These are phyloP conservation scores for Yarrowia osloensis DNA, from an alignment of 805 yeast genomes.

Conservation along the genomic window DNA sequence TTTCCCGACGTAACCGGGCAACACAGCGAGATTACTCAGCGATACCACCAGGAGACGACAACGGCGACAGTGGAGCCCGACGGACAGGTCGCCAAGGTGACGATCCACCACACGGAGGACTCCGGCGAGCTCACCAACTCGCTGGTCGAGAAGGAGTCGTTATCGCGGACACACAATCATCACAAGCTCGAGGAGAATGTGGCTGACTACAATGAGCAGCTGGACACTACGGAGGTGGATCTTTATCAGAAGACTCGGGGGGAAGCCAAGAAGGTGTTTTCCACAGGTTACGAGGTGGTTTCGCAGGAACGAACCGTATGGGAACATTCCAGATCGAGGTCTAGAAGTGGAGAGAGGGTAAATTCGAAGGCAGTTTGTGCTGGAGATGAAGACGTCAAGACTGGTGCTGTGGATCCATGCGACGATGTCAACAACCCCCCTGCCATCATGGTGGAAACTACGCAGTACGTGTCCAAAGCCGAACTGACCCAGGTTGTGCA, in stretches of 20 bases:
- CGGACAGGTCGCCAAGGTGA: constrained; percentile 16
- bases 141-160: not conserved
- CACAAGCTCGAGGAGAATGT: not conserved
- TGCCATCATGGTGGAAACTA: not conserved
- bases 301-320: not conserved
- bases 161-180: not conserved
- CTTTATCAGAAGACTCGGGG: not conserved
- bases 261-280: not conserved
- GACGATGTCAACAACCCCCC: not conserved
- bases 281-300: not conserved
- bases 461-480: not conserved
- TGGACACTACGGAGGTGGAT: not conserved
- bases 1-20: not conserved
- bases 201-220: not conserved
- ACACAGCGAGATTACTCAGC: not conserved
- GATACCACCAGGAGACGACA: not conserved
- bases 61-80: not conserved
- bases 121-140: not conserved
- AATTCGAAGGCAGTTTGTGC: not conserved
- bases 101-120: not conserved
- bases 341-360: not conserved
- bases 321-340: not conserved
- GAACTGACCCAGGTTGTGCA: not conserved
- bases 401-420: too few species aligned
- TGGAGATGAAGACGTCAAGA: too few species aligned